These are phyloP conservation scores for Monosporozyma servazzii DNA, from an alignment of 805 yeast genomes.

Conservation along the genomic window DNA sequence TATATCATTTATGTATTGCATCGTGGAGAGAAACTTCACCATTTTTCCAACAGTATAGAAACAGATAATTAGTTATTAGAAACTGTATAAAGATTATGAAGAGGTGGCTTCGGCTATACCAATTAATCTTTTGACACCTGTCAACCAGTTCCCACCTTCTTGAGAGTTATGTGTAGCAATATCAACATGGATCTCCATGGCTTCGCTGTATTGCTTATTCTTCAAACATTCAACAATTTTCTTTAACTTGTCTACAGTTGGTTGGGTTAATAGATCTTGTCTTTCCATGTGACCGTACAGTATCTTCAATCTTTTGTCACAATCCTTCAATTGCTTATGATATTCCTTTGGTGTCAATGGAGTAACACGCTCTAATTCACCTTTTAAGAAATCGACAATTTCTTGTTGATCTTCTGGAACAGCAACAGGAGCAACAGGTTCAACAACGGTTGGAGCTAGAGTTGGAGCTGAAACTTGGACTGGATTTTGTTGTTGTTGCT, in stretches of 20 bases:
- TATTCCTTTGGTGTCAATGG: constrained; percentile 71
- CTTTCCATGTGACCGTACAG: constrained; percentile 72
- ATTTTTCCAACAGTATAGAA: background rate
- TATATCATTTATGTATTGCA: background rate
- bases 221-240: constrained; percentile 43
- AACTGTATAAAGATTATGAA: background rate
- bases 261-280: constrained; percentile 51
- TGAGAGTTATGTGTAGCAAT: constrained; percentile 55
- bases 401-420: constrained; percentile 51
- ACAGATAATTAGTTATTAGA: background rate
- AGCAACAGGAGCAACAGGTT: constrained; percentile 18
- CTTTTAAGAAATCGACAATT: constrained; percentile 47
- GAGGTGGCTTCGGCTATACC: constrained; percentile 52
- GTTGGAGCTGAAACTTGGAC: constrained; percentile 15
- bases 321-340: constrained; percentile 63
- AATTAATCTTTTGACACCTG: constrained; percentile 82
- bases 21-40: background rate
- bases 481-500: background rate
- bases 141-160: constrained; percentile 86
- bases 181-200: constrained; percentile 45
- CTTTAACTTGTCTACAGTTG: constrained; percentile 45
- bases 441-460: constrained; percentile 16
- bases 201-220: constrained; percentile 47
- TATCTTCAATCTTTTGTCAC: constrained; percentile 71
- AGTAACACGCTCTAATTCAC: constrained; percentile 50